These are phyloP conservation scores for Bipolaris bicolor DNA, from an alignment of 2,329 filamentous ascomycete species.

Conservation along the genomic window DNA sequence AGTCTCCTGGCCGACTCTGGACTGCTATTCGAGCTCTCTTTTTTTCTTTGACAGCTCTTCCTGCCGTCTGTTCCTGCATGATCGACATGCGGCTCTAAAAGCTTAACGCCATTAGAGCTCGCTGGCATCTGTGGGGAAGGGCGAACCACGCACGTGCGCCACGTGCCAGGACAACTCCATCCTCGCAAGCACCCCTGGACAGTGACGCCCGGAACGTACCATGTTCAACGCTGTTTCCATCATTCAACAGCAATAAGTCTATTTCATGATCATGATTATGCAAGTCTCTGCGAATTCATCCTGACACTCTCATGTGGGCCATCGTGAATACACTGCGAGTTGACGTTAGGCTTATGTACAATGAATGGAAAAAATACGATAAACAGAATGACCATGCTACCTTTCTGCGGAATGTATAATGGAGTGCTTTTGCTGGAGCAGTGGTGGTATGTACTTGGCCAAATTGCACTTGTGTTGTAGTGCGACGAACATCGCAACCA, in stretches of 20 bases:
- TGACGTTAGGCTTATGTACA: not conserved
- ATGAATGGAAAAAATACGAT: not conserved
- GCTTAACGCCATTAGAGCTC: conserved; percentile 38
- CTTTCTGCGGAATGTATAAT: not conserved
- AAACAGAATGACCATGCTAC: not conserved
- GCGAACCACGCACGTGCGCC: conserved; percentile 35
- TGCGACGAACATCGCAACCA: conserved; percentile 4
- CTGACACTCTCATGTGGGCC: not conserved
- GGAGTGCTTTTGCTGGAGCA: not conserved
- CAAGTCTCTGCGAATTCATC: not conserved
- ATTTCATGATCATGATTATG: not conserved
- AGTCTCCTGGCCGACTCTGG: conserved; percentile 26
- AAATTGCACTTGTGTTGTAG: not conserved
- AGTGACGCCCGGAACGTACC: not conserved
- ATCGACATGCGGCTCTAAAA: conserved; percentile 47
- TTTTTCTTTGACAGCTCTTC: conserved; percentile 24
- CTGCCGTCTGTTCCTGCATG: conserved; percentile 40
- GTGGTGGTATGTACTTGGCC: not conserved
- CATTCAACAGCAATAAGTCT: not conserved
- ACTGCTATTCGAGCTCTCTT: conserved; percentile 21
- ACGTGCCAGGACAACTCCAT: conserved; percentile 17
- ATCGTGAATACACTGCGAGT: not conserved
- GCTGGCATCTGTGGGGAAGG: conserved; percentile 40
- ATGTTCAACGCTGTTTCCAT: not conserved
- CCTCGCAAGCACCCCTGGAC: conserved; percentile 1